Conservation (phyloP, 2,329 filamentous ascomycete genomes). For the Nigrograna mackinnonii region DNA sequence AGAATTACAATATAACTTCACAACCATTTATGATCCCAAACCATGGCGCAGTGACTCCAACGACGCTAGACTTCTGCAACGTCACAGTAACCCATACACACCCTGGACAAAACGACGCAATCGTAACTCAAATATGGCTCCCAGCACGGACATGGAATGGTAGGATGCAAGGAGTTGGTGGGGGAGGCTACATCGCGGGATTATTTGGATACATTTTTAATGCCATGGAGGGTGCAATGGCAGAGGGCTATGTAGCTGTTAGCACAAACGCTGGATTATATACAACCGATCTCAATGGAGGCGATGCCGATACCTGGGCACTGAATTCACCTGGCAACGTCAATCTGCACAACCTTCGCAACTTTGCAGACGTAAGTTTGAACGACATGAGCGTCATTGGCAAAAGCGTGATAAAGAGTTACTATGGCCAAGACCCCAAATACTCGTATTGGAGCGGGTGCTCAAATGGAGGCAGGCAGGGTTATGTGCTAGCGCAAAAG, state of each 20-base stretch:
- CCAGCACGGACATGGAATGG: slow-evolving; percentile 16
- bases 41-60: slow-evolving; percentile 8
- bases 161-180: slow-evolving; percentile 17
- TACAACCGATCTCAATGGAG: slow-evolving; percentile 4
- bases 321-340: slow-evolving; percentile 10
- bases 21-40: slow-evolving; percentile 6
- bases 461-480: not conserved
- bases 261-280: slow-evolving; percentile 13
- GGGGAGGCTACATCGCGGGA: slow-evolving; percentile 18
- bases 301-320: slow-evolving; percentile 2
- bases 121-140: slow-evolving; percentile 17
- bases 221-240: slow-evolving; percentile 14
- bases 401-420: not conserved
- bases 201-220: slow-evolving; percentile 1
- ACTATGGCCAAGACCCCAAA: not conserved
- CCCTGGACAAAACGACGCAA: slow-evolving; percentile 11
- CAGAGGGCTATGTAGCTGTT: slow-evolving; percentile 15
- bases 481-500: slow-evolving; percentile 31
- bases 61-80: slow-evolving; percentile 19
- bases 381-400: not conserved
- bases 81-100: slow-evolving; percentile 20
- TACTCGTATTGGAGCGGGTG: slow-evolving; percentile 1
- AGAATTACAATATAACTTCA: not conserved
- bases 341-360: not conserved
- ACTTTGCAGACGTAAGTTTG: not conserved